These are phyloP conservation scores for Papiliotrema nemorosa DNA, from an alignment of 1,284 basidiomycete genomes.

Conservation along the genomic window DNA sequence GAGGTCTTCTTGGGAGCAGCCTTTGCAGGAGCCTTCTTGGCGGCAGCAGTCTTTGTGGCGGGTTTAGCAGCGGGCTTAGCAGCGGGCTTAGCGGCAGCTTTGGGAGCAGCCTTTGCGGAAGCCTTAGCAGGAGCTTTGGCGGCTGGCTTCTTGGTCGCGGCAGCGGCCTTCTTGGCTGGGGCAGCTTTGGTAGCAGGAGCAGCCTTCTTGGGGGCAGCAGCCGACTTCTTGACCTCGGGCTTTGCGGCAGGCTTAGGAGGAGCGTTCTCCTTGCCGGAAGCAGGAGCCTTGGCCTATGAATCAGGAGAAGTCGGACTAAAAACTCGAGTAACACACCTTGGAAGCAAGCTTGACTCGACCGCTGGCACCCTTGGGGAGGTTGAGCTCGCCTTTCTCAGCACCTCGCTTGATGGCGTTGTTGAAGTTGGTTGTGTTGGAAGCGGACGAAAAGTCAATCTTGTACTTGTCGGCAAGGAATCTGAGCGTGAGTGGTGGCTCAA, in stretches of 20 bases:
- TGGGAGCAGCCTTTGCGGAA: too few species aligned
- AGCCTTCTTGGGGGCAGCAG: slow-evolving; percentile 21
- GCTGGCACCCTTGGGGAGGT: slow-evolving; percentile 76
- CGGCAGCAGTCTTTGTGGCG: slow-evolving; percentile 19
- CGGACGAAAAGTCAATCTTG: slow-evolving; percentile 66
- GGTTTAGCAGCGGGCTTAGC: slow-evolving; percentile 50
- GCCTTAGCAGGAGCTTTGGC: slow-evolving; percentile 27
- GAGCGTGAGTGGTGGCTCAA: slow-evolving; percentile 17
- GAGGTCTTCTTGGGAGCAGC: slow-evolving; percentile 28
- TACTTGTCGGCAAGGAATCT: slow-evolving; percentile 74
- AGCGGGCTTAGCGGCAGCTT: slow-evolving; percentile 34
- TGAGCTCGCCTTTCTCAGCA: slow-evolving; percentile 72
- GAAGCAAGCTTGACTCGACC: slow-evolving; percentile 75
- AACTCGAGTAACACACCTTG: slow-evolving; percentile 47
- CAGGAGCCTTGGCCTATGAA: slow-evolving; percentile 12
- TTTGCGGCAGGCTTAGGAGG: slow-evolving; percentile 28
- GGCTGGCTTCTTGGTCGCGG: slow-evolving; percentile 47
- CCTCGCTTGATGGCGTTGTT: slow-evolving; percentile 75
- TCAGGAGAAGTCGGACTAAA: not conserved
- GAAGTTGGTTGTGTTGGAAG: slow-evolving; percentile 74
- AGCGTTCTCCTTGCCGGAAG: slow-evolving; percentile 58
- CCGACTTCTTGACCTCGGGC: slow-evolving; percentile 23
- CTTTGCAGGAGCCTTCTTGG: slow-evolving; percentile 22
- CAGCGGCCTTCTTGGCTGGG: slow-evolving; percentile 48
- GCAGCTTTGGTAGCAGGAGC: too few species aligned